A percentile compares a stretch with the other conserved stretches of the same genome.
phyloP scores from a whole-genome alignment of 139 green algal genomes.

The Tetraselmis striata region DNA sequence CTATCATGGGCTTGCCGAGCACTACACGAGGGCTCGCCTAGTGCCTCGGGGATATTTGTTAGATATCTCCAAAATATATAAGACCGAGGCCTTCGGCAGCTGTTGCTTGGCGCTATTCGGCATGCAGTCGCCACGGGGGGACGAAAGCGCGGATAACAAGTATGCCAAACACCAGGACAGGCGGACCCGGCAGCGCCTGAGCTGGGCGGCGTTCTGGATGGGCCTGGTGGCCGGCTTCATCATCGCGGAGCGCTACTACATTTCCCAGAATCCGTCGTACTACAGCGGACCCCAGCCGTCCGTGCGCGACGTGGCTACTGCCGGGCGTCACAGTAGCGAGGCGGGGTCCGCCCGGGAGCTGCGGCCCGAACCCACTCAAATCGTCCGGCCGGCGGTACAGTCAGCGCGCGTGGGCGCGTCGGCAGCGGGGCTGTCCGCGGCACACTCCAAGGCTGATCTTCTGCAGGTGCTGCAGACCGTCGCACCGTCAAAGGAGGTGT shows the following conservation, averaged over 20 bases:
- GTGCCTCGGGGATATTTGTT: too few relatives aligned
- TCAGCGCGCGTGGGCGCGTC: background rate
- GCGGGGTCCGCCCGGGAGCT: background rate
- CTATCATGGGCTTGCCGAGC: too few relatives aligned
- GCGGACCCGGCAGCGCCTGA: background rate
- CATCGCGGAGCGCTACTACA: conserved; percentile 51
- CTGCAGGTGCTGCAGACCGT: conserved; percentile 50
- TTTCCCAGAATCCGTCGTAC: conserved; percentile 21
- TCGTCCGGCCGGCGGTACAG: background rate
- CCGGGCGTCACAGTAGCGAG: conserved; percentile 8
- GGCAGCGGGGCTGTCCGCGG: background rate
- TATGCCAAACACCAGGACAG: background rate
- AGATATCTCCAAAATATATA: too few relatives aligned
- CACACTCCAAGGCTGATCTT: conserved; percentile 28
- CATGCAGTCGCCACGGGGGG: too few relatives aligned
- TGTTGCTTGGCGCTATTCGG: too few relatives aligned
- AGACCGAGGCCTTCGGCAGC: too few relatives aligned
- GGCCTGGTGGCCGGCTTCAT: conserved; percentile 61
- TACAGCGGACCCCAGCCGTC: conserved; percentile 14
- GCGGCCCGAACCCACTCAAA: conserved; percentile 15
- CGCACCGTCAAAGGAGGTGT: conserved; percentile 70
- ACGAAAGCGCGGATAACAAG: background rate
- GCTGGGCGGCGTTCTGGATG: conserved; percentile 34
- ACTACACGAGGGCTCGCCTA: too few relatives aligned
- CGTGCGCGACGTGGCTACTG: background rate